These are phyloP conservation scores for Phytophthora pinifolia DNA, from an alignment of 352 stramenopile genomes.

Conservation along the genomic window DNA sequence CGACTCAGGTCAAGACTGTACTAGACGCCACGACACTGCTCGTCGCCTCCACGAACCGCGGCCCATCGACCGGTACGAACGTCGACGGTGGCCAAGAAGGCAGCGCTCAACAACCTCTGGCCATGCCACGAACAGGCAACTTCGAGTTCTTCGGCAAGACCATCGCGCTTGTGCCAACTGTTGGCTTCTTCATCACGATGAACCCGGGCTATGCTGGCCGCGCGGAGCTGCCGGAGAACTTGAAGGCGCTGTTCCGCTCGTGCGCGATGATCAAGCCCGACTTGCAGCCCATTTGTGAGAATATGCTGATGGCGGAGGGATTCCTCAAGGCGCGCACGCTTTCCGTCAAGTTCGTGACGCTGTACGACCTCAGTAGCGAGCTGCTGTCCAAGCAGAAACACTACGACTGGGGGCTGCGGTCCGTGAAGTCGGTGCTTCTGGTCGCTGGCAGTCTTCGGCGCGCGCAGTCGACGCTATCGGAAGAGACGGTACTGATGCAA, in stretches of 20 bases:
- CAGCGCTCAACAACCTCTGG: slow-evolving; percentile 29
- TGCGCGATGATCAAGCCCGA: slow-evolving; percentile 94
- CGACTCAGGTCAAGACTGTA: slow-evolving; percentile 97
- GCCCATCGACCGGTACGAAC: slow-evolving; percentile 2
- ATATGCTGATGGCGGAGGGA: slow-evolving; percentile 95
- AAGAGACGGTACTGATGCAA: slow-evolving; percentile 94
- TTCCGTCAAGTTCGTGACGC: slow-evolving; percentile 89
- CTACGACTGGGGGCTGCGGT: slow-evolving; percentile 95
- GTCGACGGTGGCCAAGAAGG: slow-evolving; percentile 17
- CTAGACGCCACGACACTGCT: slow-evolving; percentile 79
- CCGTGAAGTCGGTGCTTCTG: slow-evolving; percentile 96
- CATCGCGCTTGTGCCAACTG: slow-evolving; percentile 81
- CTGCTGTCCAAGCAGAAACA: slow-evolving; percentile 88
- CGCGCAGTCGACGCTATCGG: slow-evolving; percentile 71
- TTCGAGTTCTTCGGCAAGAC: slow-evolving; percentile 92
- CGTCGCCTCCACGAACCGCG: slow-evolving; percentile 24
- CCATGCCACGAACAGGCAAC: slow-evolving; percentile 48
- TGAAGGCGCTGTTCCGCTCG: slow-evolving; percentile 92
- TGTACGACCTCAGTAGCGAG: slow-evolving; percentile 88
- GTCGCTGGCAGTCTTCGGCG: slow-evolving; percentile 94
- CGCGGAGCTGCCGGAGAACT: slow-evolving; percentile 91
- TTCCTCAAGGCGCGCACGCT: slow-evolving; percentile 86
- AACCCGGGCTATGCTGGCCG: slow-evolving; percentile 92
- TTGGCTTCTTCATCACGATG: slow-evolving; percentile 95
- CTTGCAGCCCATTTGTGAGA: slow-evolving; percentile 92